Percentiles rank a stretch among this genome's conserved stretches.
Evolutionary conservation across 768 basidiomycete genomes (phyloP).

Genomic region (Tephrocybe sp.): DNA sequence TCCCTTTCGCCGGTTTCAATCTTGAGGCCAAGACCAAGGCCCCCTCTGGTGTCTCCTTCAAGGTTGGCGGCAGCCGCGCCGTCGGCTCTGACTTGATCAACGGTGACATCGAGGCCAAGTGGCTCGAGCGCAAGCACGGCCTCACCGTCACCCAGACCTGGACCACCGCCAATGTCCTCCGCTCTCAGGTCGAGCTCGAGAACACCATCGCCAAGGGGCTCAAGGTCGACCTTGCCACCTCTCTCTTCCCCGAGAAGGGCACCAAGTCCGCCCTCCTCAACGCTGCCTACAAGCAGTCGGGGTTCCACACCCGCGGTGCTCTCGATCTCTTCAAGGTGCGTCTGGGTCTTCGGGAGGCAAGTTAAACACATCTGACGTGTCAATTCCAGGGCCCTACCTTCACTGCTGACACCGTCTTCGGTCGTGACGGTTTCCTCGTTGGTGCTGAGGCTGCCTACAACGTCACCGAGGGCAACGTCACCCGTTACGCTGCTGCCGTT

Average conservation of each 20-base stretch:
- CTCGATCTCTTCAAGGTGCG: constrained; percentile 93
- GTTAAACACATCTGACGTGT: neutral
- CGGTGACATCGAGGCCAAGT: constrained; percentile 96
- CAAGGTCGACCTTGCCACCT: constrained; percentile 88
- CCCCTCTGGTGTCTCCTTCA: constrained; percentile 89
- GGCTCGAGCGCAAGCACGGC: constrained; percentile 87
- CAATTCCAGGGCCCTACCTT: constrained; percentile 86
- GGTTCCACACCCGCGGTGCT: constrained; percentile 86
- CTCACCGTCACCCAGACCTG: constrained; percentile 93
- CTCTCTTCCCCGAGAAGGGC: constrained; percentile 85
- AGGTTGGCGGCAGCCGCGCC: constrained; percentile 84
- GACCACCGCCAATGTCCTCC: constrained; percentile 93
- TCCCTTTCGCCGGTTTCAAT: constrained; percentile 67
- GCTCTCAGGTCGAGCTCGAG: constrained; percentile 90
- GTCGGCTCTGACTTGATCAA: constrained; percentile 68
- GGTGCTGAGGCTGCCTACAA: constrained; percentile 98
- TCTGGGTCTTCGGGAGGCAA: constrained; percentile 5
- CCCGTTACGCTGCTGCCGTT: constrained; percentile 87
- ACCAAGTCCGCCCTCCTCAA: constrained; percentile 82
- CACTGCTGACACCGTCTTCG: constrained; percentile 93
- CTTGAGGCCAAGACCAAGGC: constrained; percentile 91
- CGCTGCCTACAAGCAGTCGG: constrained; percentile 93
- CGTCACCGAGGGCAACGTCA: constrained; percentile 89
- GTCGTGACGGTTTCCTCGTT: constrained; percentile 95
- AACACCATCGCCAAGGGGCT: constrained; percentile 97